Percentiles rank a stretch among this genome's conserved stretches.
Evolutionary conservation across 169 alveolate genomes (phyloP).

Genomic region (Plasmodium fragile): DNA sequence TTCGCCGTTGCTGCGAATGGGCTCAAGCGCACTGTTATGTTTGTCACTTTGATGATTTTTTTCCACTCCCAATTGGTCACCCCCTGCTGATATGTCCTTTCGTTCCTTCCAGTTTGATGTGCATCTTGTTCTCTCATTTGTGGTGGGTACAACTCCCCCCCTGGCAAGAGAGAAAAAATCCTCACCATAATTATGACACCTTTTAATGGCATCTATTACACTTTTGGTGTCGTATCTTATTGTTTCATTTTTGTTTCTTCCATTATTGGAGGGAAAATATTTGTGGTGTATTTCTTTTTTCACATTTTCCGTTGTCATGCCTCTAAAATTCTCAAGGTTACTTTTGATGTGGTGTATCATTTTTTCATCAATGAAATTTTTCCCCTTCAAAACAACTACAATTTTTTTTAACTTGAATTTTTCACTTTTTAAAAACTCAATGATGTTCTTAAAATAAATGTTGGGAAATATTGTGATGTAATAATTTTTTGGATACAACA

Average conservation of each 20-base stretch:
- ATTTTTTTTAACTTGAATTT: slow-evolving; percentile 76
- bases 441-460: slow-evolving; percentile 75
- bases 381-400: slow-evolving; percentile 56
- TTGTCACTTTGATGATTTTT: neutral
- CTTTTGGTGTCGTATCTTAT: slow-evolving; percentile 4
- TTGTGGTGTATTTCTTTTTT: neutral
- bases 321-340: slow-evolving; percentile 41
- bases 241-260: neutral
- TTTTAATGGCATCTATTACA: slow-evolving; percentile 54
- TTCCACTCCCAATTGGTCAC: neutral
- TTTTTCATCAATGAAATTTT: slow-evolving; percentile 42
- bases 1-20: neutral
- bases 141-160: neutral
- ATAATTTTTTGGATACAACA: slow-evolving; percentile 71
- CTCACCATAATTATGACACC: slow-evolving; percentile 22
- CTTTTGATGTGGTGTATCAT: slow-evolving; percentile 34
- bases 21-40: neutral
- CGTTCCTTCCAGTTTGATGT: slow-evolving; percentile 4
- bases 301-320: slow-evolving; percentile 44
- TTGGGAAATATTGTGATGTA: slow-evolving; percentile 76
- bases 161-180: neutral
- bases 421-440: slow-evolving; percentile 77
- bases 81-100: neutral
- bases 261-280: neutral
- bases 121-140: neutral